These are phyloP conservation scores for Globisporangium lucens DNA, from an alignment of 352 stramenopile species.

Conservation along the genomic window DNA sequence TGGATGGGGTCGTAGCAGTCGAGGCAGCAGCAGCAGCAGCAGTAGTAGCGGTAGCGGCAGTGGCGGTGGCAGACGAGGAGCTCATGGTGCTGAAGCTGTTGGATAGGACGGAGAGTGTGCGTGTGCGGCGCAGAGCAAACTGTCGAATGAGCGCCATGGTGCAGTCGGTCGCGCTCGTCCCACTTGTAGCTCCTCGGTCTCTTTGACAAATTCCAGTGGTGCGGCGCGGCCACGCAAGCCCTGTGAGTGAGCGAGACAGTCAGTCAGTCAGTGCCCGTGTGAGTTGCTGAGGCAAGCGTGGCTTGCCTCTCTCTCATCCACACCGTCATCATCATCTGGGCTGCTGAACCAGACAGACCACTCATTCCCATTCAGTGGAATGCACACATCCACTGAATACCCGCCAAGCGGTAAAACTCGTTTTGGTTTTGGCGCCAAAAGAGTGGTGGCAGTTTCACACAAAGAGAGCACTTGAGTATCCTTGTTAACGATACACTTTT, in stretches of 20 bases:
- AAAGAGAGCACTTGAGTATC: too few relatives aligned
- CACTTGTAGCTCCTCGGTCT: not conserved
- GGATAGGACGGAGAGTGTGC: not conserved
- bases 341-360: not conserved
- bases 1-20: not conserved
- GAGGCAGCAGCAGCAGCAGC: too few relatives aligned
- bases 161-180: not conserved
- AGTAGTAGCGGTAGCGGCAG: not conserved
- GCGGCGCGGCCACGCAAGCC: not conserved
- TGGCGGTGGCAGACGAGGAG: not conserved
- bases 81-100: conserved; percentile 1
- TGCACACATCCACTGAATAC: not conserved
- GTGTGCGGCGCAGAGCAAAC: not conserved
- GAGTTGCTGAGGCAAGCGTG: too few relatives aligned
- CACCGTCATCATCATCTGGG: not conserved
- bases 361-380: not conserved
- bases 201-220: not conserved
- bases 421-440: conserved; percentile 2
- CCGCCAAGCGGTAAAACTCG: not conserved
- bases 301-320: not conserved
- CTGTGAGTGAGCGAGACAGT: not conserved
- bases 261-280: too few relatives aligned
- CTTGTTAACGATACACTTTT: too few relatives aligned
- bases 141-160: conserved; percentile 2
- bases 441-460: too few relatives aligned